Evolutionary conservation across 1,139 yeast species (phyloP).

Genomic region (Sugiyamaella castrensis): DNA sequence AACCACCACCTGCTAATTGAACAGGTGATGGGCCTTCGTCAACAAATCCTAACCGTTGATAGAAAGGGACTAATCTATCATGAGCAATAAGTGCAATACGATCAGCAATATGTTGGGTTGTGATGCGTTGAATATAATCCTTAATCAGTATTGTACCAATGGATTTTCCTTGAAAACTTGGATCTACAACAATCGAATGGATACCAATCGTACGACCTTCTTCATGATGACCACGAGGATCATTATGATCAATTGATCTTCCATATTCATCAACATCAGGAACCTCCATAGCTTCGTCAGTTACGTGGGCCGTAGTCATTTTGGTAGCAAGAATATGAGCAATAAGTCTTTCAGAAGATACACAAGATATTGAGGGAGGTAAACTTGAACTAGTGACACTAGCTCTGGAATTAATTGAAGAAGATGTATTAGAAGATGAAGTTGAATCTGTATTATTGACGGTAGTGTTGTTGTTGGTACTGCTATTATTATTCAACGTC

Average conservation of each 20-base stretch:
- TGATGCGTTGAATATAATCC: conserved; percentile 86
- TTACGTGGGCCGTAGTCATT: conserved; percentile 50
- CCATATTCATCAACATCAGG: conserved; percentile 42
- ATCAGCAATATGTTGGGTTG: conserved; percentile 83
- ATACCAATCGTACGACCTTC: conserved; percentile 71
- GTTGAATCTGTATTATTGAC: background rate
- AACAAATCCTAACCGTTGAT: conserved; percentile 73
- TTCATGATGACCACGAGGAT: conserved; percentile 70
- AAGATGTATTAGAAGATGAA: background rate
- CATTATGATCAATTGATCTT: conserved; percentile 27
- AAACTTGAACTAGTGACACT: conserved; percentile 30
- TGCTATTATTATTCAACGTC: conserved; percentile 11
- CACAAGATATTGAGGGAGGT: conserved; percentile 40
- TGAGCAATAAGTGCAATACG: conserved; percentile 73
- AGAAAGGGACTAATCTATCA: conserved; percentile 66
- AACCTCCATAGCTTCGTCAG: conserved; percentile 64
- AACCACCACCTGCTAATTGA: conserved; percentile 55
- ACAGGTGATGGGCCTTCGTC: conserved; percentile 61
- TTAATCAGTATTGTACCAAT: conserved; percentile 79
- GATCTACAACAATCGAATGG: conserved; percentile 76
- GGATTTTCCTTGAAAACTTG: conserved; percentile 75
- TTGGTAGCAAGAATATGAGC: conserved; percentile 88
- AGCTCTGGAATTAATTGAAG: background rate
- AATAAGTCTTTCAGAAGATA: conserved; percentile 60
- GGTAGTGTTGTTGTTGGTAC: background rate